Conservation (phyloP, 176 grass and related monocot species). For the Dendrocalamus sinicus region DNA sequence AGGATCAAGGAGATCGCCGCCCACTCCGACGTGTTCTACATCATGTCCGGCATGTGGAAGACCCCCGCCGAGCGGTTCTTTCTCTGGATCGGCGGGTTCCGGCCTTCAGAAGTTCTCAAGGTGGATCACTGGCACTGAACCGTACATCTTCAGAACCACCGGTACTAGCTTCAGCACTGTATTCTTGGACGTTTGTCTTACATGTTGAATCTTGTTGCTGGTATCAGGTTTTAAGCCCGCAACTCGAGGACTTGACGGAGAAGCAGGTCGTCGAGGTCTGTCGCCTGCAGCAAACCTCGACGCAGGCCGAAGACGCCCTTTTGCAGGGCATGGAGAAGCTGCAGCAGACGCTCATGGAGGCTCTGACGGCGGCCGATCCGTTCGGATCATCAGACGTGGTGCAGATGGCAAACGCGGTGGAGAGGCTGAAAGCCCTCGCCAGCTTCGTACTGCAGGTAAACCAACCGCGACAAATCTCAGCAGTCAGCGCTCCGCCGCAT, state of each 20-base stretch:
- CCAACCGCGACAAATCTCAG: background rate
- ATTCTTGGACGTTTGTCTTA: background rate
- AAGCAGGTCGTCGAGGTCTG: conserved; percentile 44
- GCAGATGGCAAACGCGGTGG: conserved; percentile 66
- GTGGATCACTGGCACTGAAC: background rate
- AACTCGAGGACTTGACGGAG: conserved; percentile 72
- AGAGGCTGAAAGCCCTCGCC: conserved; percentile 68
- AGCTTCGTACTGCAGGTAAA: conserved; percentile 75
- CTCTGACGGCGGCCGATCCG: conserved; percentile 50
- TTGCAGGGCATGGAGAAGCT: conserved; percentile 91
- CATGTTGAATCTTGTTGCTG: background rate
- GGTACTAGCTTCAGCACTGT: background rate
- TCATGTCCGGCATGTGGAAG: conserved; percentile 91
- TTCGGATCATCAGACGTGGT: conserved; percentile 59
- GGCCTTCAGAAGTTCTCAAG: conserved; percentile 96
- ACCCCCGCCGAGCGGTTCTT: conserved; percentile 91
- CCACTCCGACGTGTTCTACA: conserved; percentile 73
- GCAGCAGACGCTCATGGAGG: conserved; percentile 78
- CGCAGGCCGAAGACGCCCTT: conserved; percentile 85
- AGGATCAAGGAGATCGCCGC: conserved; percentile 72
- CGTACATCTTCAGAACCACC: background rate
- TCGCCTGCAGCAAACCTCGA: conserved; percentile 57
- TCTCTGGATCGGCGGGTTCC: conserved; percentile 97
- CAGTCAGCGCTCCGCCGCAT: background rate
- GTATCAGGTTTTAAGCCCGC: conserved; percentile 70